A percentile compares a stretch with the other conserved stretches of the same genome.
phyloP scores from a whole-genome alignment of 2,329 filamentous ascomycete species.

The Pseudocercospora eumusae region DNA sequence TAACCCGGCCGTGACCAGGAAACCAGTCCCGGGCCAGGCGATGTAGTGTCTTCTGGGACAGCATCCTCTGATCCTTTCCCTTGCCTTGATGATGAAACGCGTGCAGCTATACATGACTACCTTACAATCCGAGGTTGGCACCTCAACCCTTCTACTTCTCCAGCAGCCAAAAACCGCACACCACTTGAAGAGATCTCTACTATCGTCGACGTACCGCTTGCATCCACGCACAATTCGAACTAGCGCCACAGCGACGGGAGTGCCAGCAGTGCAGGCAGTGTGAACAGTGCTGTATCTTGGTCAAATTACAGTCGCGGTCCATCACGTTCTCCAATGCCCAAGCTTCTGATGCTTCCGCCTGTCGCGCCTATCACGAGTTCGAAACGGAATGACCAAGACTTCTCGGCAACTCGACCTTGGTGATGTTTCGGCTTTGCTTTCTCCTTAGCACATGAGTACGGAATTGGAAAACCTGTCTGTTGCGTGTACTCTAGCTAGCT shows the following conservation, averaged over 20 bases:
- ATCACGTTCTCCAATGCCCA: not conserved
- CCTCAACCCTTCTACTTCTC: constrained; percentile 23
- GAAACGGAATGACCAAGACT: constrained; percentile 8
- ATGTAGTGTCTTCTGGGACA: constrained; percentile 35
- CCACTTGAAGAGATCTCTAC: constrained; percentile 6
- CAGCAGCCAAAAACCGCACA: constrained; percentile 22
- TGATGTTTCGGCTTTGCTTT: constrained; percentile 8
- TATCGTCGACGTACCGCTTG: constrained; percentile 2
- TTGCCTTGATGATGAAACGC: constrained; percentile 29
- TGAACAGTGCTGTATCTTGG: not conserved
- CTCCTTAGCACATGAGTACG: constrained; percentile 9
- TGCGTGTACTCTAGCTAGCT: constrained; percentile 14
- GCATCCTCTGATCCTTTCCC: constrained; percentile 24
- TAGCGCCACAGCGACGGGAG: constrained; percentile 4
- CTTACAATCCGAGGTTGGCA: constrained; percentile 24
- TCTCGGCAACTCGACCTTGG: not conserved
- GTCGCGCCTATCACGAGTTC: not conserved
- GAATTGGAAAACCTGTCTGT: not conserved
- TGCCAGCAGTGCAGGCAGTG: not conserved
- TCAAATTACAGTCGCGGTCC: constrained; percentile 6
- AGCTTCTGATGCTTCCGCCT: not conserved
- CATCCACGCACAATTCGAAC: not conserved
- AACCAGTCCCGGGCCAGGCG: constrained; percentile 52
- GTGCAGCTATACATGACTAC: constrained; percentile 28
- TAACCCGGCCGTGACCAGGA: constrained; percentile 42